Conservation (phyloP, 768 basidiomycete species). For the Mycena leptocephala region DNA sequence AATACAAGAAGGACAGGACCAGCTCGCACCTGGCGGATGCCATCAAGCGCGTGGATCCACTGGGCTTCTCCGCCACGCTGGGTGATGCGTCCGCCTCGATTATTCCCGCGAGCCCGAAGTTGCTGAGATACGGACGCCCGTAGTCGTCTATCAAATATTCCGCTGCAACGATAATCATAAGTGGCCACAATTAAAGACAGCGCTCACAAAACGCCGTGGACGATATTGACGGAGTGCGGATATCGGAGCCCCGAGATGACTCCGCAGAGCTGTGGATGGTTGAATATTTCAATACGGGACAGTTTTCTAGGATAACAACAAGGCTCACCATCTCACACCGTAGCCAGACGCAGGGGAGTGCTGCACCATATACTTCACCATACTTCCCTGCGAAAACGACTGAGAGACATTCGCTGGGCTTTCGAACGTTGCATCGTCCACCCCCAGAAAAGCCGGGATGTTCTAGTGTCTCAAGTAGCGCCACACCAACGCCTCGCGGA, state of each 20-base stretch:
- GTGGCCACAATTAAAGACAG: neutral
- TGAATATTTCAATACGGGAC: too few species aligned
- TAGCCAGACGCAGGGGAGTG: neutral
- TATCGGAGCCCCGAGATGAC: neutral
- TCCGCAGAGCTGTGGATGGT: neutral
- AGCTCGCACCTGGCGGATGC: too few species aligned
- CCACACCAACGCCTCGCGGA: neutral
- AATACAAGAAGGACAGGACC: too few species aligned
- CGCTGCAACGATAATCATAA: too few species aligned
- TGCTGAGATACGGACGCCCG: neutral
- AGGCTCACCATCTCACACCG: neutral
- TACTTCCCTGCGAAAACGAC: neutral
- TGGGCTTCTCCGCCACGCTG: neutral
- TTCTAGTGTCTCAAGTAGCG: neutral
- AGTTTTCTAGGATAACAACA: too few species aligned
- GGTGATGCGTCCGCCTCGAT: neutral
- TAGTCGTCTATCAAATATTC: neutral
- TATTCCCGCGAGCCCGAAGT: neutral
- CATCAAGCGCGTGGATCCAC: neutral
- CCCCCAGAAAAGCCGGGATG: neutral
- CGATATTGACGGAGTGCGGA: neutral
- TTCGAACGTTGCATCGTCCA: neutral
- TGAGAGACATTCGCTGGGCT: neutral
- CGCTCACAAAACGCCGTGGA: neutral
- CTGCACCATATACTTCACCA: neutral